phyloP scores from a whole-genome alignment of 23 red algal genomes.

The Chondrus crispus region DNA sequence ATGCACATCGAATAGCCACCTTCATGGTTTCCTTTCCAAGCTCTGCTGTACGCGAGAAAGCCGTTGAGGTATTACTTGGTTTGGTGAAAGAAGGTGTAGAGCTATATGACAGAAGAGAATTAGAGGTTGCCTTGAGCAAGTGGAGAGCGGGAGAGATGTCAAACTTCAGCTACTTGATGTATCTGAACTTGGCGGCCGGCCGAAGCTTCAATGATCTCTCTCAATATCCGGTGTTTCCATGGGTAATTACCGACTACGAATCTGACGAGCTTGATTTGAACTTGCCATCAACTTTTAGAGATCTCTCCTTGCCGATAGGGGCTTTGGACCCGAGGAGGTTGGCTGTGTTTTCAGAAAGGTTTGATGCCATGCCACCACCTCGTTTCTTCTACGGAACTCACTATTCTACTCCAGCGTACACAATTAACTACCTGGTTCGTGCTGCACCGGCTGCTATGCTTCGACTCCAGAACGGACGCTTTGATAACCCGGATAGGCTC shows the following conservation, averaged over 20 bases:
- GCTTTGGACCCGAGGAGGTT: constrained; percentile 46
- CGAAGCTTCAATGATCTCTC: constrained; percentile 76
- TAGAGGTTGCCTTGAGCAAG: neutral
- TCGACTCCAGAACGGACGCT: constrained; percentile 69
- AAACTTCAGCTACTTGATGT: constrained; percentile 86
- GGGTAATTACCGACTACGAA: constrained; percentile 77
- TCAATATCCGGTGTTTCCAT: constrained; percentile 92
- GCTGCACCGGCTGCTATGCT: constrained; percentile 74
- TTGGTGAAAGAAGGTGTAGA: neutral
- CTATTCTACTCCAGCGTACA: constrained; percentile 81
- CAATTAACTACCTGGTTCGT: constrained; percentile 81
- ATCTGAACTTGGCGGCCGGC: constrained; percentile 68
- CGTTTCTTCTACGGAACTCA: constrained; percentile 82
- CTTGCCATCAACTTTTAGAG: constrained; percentile 48
- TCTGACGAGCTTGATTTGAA: constrained; percentile 51
- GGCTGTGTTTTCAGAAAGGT: constrained; percentile 9
- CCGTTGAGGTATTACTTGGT: neutral
- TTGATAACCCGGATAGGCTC: constrained; percentile 77
- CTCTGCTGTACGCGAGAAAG: neutral
- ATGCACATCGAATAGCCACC: neutral
- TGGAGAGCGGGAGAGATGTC: constrained; percentile 50
- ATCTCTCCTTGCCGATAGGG: constrained; percentile 80
- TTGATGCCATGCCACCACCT: constrained; percentile 55
- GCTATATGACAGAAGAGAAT: constrained; percentile 43
- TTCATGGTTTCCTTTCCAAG: constrained; percentile 61